Evolutionary conservation across 2,329 filamentous ascomycete species (phyloP), one percentile per base, ranked within the genome.

Genomic region (Monilinia vaccinii-corymbosi): DNA sequence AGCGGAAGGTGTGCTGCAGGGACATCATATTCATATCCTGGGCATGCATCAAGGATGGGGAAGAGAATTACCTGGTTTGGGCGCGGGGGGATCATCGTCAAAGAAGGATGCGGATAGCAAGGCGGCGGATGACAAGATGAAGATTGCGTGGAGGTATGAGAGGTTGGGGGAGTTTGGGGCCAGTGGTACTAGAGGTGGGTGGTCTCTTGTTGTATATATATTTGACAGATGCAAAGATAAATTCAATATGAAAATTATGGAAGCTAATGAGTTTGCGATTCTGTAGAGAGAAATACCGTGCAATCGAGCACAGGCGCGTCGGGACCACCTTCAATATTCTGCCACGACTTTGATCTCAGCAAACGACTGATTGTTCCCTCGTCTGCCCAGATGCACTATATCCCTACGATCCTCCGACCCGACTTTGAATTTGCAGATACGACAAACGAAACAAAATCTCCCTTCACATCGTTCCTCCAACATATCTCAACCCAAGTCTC

Each of bases 121-220:
- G 18, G 66, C 71, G 3, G 69, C 74, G 2, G 79, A 80, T 16
- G 88, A 93, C 64, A 92, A 87, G 74, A 97, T 99, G 94, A 97
- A 96, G 77, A 99, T 99, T 77, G 94, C 94, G 4, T 99, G 94
- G 94, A 82, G 94, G 73, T 99, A 99, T 75, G 92, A 97, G 74
- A 82, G 85, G 38, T 74, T 97, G 57, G 88, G 88, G 18, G 87
- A 88, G 65, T 86, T 85, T 67, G 84, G 79, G 56, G 73, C 61
- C 71, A 79, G 78, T 61, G 75, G 78, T 57, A 73, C 62, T 71
- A 77, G 63, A 77, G 77, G 62, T 77, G 75, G 69, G 69, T 66
- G 60, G 55, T 64, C 59, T 56, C 61, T 60, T 61, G 46, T 58
- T 62, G 58, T 67, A 81, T 84, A 85, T 85, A 87, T 88, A 78